These are phyloP conservation scores for Galerina sulciceps DNA, from an alignment of 768 basidiomycete genomes.

Conservation along the genomic window DNA sequence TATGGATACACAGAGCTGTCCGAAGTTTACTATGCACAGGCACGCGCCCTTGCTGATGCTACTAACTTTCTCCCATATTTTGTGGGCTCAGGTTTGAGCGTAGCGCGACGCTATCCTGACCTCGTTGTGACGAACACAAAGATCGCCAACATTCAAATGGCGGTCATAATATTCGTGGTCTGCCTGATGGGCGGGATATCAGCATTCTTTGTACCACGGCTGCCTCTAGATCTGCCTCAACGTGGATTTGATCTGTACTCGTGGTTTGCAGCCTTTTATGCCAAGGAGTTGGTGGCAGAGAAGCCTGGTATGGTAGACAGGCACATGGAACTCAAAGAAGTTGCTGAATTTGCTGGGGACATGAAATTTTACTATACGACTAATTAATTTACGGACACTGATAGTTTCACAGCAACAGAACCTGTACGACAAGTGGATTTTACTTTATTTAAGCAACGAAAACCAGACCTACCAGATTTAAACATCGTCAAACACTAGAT, in stretches of 20 bases:
- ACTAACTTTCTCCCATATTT: conserved; percentile 47
- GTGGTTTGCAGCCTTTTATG: conserved; percentile 27
- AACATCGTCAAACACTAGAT: too few species aligned
- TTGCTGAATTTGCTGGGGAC: conserved; percentile 27
- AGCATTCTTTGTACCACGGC: conserved; percentile 25
- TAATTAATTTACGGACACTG: too few species aligned
- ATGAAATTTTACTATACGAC: conserved; percentile 27
- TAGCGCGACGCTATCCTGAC: conserved; percentile 35
- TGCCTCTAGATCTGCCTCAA: conserved; percentile 22
- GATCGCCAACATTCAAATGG: conserved; percentile 27
- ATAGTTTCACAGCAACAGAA: too few species aligned
- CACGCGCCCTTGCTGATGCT: conserved; percentile 42
- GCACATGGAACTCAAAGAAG: conserved; percentile 33
- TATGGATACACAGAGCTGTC: conserved; percentile 43
- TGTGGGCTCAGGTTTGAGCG: conserved; percentile 29
- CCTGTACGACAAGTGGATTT: too few species aligned
- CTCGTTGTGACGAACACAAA: conserved; percentile 27
- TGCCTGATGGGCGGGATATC: conserved; percentile 34
- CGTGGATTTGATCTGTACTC: conserved; percentile 31
- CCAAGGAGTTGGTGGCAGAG: conserved; percentile 18
- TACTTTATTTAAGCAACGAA: too few species aligned
- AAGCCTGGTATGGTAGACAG: conserved; percentile 17
- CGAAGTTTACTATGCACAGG: conserved; percentile 31
- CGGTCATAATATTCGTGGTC: conserved; percentile 24
- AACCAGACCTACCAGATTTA: too few species aligned